Evolutionary conservation across 1,284 basidiomycete genomes (phyloP).

Genomic region (Agroathelia rolfsii): DNA sequence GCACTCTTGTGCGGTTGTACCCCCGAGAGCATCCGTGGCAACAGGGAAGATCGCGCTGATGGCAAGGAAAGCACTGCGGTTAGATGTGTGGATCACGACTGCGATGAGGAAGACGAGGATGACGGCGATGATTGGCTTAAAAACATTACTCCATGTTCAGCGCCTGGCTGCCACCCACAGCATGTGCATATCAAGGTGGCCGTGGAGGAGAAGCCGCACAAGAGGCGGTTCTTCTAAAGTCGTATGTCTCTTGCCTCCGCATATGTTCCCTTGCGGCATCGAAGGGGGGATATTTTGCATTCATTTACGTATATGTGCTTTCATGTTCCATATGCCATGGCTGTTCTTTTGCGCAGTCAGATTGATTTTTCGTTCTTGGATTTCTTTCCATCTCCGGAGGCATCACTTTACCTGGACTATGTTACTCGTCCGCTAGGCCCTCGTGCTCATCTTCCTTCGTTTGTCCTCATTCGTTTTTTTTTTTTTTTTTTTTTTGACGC

Average conservation of each 20-base stretch:
- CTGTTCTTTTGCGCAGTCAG: too few species aligned
- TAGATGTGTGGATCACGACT: conserved; percentile 57
- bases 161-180: conserved; percentile 29
- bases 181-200: conserved; percentile 65
- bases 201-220: conserved; percentile 61
- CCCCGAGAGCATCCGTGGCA: too few species aligned
- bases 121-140: conserved; percentile 74
- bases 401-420: too few species aligned
- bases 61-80: too few species aligned
- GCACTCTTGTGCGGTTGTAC: conserved; percentile 75
- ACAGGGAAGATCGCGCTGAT: too few species aligned
- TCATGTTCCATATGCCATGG: too few species aligned
- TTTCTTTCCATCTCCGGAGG: too few species aligned
- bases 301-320: too few species aligned
- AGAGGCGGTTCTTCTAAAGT: conserved; percentile 58
- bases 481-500: conserved; percentile 16
- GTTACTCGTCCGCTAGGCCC: too few species aligned
- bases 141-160: conserved; percentile 63
- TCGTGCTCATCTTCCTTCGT: conserved; percentile 15
- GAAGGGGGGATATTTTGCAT: too few species aligned
- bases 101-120: conserved; percentile 56
- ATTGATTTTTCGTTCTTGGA: too few species aligned
- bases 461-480: too few species aligned
- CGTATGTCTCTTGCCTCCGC: not conserved
- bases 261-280: conserved; percentile 4